phyloP scores from a whole-genome alignment of 2,329 filamentous ascomycete genomes.

The Lasiodiplodia sp. region DNA sequence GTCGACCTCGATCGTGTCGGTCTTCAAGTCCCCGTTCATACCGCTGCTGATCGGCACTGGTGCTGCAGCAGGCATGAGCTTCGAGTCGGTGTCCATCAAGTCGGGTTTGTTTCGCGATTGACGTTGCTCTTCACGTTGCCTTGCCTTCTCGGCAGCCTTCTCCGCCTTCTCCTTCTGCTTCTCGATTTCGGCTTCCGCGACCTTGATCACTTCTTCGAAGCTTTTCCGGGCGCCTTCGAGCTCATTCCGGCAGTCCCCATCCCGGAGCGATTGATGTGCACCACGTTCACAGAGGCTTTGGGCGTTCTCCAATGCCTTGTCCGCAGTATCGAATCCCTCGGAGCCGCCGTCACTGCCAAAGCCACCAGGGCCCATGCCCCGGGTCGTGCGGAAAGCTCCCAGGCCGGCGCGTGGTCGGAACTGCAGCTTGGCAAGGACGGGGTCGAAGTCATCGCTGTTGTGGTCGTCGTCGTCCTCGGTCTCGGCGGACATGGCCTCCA shows the following conservation, averaged over 20 bases:
- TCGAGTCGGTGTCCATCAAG: constrained; percentile 24
- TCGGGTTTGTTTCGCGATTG: constrained; percentile 16
- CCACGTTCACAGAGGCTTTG: constrained; percentile 85
- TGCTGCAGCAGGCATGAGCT: constrained; percentile 30
- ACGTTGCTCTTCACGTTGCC: constrained; percentile 24
- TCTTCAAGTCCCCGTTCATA: constrained; percentile 32
- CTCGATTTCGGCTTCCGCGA: constrained; percentile 62
- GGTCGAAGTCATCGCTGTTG: constrained; percentile 40
- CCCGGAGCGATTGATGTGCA: constrained; percentile 87
- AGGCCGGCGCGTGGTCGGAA: constrained; percentile 44
- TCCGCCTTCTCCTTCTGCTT: constrained; percentile 25
- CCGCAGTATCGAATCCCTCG: constrained; percentile 67
- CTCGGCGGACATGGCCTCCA: constrained; percentile 57
- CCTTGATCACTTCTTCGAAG: constrained; percentile 68
- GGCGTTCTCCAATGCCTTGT: constrained; percentile 79
- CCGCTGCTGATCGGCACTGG: constrained; percentile 11
- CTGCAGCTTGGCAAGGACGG: constrained; percentile 43
- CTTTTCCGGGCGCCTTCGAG: constrained; percentile 72
- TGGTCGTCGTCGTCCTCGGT: constrained; percentile 39
- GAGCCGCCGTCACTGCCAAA: constrained; percentile 31
- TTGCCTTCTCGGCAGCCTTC: constrained; percentile 25
- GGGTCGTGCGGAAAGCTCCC: constrained; percentile 38
- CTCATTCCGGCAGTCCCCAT: constrained; percentile 83
- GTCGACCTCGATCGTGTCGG: constrained; percentile 46
- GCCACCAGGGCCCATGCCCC: constrained; percentile 34